A percentile compares a stretch with the other conserved stretches of the same genome.
Evolutionary conservation across 2,329 filamentous ascomycete species (phyloP).

Genomic region (Sarocladium strictum): DNA sequence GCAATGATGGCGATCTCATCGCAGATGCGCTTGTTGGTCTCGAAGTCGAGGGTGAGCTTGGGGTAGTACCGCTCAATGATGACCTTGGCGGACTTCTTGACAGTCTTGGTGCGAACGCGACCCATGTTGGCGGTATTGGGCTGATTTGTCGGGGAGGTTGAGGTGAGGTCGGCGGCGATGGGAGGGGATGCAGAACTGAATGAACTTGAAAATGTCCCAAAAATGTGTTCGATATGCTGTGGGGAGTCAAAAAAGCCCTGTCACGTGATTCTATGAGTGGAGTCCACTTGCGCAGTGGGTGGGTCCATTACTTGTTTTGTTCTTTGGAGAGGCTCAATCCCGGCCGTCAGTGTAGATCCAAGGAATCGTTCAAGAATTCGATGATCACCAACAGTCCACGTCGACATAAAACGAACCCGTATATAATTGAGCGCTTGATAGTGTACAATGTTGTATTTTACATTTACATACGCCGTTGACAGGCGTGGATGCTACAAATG

Average conservation of each 20-base stretch:
- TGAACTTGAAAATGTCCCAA: conserved; percentile 5
- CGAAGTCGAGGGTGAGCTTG: conserved; percentile 97
- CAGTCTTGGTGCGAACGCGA: conserved; percentile 66
- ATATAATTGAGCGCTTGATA: neutral
- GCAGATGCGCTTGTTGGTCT: conserved; percentile 99
- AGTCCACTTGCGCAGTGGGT: neutral
- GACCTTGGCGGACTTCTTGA: conserved; percentile 88
- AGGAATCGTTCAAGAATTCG: too few relatives aligned
- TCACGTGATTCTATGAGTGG: conserved; percentile 21
- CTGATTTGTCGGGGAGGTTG: conserved; percentile 19
- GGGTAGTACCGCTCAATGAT: conserved; percentile 99
- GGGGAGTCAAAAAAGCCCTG: neutral
- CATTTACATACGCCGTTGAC: neutral
- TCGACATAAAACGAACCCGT: neutral
- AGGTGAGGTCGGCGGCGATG: conserved; percentile 10
- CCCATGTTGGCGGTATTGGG: conserved; percentile 56
- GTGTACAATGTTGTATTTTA: conserved; percentile 5
- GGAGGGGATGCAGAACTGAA: conserved; percentile 8
- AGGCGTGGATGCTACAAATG: conserved; percentile 3
- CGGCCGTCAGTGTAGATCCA: too few relatives aligned
- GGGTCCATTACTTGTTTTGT: too few relatives aligned
- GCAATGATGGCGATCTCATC: conserved; percentile 99
- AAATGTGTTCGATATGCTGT: conserved; percentile 6
- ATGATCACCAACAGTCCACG: too few relatives aligned
- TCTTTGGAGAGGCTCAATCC: too few relatives aligned